These are phyloP conservation scores for Chaetomium sp. DNA, from an alignment of 2,329 filamentous ascomycete genomes.

Conservation along the genomic window DNA sequence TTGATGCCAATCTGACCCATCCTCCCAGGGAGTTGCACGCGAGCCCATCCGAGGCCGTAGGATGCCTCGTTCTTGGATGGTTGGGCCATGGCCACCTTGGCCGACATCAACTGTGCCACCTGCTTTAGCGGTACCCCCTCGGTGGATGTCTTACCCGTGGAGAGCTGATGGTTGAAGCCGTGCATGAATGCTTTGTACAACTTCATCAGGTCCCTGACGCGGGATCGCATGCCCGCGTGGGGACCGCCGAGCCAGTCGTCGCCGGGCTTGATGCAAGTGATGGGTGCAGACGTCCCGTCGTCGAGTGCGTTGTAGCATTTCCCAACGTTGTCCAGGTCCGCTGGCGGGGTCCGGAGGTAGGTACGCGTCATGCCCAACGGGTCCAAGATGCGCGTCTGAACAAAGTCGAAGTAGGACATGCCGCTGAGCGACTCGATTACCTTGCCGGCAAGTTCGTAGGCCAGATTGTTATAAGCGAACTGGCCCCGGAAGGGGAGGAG, in stretches of 20 bases:
- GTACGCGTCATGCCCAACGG: constrained; percentile 3
- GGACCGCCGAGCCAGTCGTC: too few relatives aligned
- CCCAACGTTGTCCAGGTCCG: not conserved
- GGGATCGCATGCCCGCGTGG: not conserved
- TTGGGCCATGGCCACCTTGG: not conserved
- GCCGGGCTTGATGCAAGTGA: too few relatives aligned
- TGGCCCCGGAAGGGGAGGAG: not conserved
- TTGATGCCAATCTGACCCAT: constrained; percentile 7
- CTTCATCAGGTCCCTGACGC: not conserved
- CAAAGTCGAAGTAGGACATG: not conserved
- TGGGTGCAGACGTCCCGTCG: too few relatives aligned
- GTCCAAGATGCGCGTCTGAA: not conserved
- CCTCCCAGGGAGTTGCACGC: not conserved
- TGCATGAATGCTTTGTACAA: not conserved
- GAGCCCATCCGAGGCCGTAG: not conserved
- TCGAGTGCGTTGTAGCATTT: not conserved
- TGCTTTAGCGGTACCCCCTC: not conserved
- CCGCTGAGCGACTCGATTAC: not conserved
- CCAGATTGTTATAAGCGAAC: not conserved
- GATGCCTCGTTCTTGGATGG: not conserved
- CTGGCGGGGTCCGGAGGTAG: not conserved
- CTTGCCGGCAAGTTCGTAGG: constrained; percentile 2
- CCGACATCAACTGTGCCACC: not conserved
- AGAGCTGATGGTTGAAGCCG: not conserved
- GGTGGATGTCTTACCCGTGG: not conserved